These are phyloP conservation scores for Aspergillus oerlinghausenensis DNA, from an alignment of 2,329 filamentous ascomycete species.

Conservation along the genomic window DNA sequence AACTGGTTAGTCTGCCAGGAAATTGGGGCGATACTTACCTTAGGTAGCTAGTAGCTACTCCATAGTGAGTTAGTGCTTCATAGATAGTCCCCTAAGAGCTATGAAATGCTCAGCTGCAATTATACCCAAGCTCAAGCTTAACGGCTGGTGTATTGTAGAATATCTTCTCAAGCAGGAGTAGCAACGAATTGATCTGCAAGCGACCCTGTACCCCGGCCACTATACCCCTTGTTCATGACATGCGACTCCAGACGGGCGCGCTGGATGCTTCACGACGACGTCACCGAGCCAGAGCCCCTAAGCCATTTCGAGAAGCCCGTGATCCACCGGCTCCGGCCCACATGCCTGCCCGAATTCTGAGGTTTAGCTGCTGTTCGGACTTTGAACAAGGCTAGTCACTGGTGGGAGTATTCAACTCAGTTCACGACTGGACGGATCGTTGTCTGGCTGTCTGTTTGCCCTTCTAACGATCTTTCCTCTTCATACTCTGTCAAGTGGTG, in stretches of 20 bases:
- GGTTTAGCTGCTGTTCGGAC: conserved; percentile 3
- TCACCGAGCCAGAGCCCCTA: conserved; percentile 21
- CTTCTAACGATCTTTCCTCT: neutral
- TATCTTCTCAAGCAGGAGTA: neutral
- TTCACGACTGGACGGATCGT: neutral
- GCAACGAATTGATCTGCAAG: neutral
- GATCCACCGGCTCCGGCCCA: conserved; percentile 20
- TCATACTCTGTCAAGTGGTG: neutral
- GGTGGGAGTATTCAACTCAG: neutral
- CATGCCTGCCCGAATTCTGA: conserved; percentile 15
- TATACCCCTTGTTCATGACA: neutral
- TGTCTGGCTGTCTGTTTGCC: neutral
- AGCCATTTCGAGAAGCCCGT: conserved; percentile 15
- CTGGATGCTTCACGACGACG: conserved; percentile 25
- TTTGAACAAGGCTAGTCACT: neutral
- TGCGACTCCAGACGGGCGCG: neutral
- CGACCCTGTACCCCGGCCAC: neutral
- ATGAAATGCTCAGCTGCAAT: neutral
- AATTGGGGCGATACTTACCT: neutral
- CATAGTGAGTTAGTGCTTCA: neutral
- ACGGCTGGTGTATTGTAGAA: neutral
- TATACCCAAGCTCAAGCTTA: neutral
- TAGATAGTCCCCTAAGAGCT: neutral
- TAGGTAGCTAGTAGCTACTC: neutral
- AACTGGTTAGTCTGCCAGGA: neutral